Base-by-base conservation (phyloP, 1,139 yeast species). In the Neolecta irregularis region DNA sequence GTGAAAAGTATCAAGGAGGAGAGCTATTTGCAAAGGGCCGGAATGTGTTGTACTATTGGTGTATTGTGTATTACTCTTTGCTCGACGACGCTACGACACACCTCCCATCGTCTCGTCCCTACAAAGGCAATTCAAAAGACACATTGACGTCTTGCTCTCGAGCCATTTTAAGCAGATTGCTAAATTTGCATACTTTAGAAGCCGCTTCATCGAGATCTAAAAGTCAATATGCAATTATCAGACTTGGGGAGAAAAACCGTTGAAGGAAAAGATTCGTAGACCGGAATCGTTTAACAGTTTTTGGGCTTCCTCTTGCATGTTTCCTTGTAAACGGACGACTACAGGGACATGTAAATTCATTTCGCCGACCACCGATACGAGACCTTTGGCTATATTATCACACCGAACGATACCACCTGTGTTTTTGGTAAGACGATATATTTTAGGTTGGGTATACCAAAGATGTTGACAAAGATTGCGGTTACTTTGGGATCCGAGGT, bases 371-470 rank as follows among this genome's bases (percentile, higher is more conserved):
- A 93, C 93, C 49, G 83, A 79, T 53, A 85, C 83, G 58, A 88
- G 72, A 62, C 99, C 99, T 64, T 75, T 74, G 51, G 99, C 99
- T 47, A 88, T 95, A 64, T 74, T 81, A 64, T 88, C 99, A 65
- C 98, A 88, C 69, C 98, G 81, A 51, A 88, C 98, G 52, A 88
- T 88, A 67, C 99, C 98, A 58, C 31, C 31, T 28, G 22, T 20
- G 22, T n/a, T 24, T 13, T 28, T 28, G 17, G 11, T 8, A 19
- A 16, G 15, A 12, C 8, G 22, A 20, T 12, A 4, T 12, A 28
- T 7, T 12, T 16, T 13, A 6, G 12, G 13, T 3, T 8, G 12
- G 22, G n/a, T 20, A 28, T 28, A 28, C 99, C 99, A 55, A 88
- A 88, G 55, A 88, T 91, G 72, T 88, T 88, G 57, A 88, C 98